Base-by-base conservation (phyloP, 1,284 basidiomycete genomes). In the Ustilago xerochloae region DNA sequence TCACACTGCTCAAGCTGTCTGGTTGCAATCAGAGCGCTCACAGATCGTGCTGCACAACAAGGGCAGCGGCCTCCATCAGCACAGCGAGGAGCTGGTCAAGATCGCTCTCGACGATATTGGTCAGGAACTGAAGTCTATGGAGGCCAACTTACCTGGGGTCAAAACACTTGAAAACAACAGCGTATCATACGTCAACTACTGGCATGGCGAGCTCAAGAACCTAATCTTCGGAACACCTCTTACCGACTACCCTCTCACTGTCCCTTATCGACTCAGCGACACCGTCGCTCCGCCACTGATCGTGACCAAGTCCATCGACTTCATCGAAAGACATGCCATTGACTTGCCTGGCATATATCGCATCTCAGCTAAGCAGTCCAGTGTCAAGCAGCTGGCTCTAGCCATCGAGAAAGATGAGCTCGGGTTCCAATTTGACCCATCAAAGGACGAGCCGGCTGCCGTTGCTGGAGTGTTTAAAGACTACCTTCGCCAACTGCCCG, bases 391-490 rank as follows among this genome's bases (percentile, higher is more conserved):
- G 90, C 86, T 97, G 67, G 91, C 93, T 79, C 92, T 93, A 77
- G 91, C 90, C 76, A 90, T 97, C 63, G 96, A 99, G 85, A 90
- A 90, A 75, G 91, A 97, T 82, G 97, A 98, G 85, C 86, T 87
- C n/a, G 86, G 87, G 4, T 98, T 98, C 85, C 86, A 88, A 57
- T 96, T 99, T 81, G 89, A 90, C 43, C 86, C 88, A 12, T 85
- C 88, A 6, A 89, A 89, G 46, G 93, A 97, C 79, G 97, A 99
- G 81, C 88, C 95, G 0, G 92, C 90, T 80, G 92, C 91, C 10
- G 91, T 97, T n/a, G 89, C 93, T 5, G 93, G 93, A 0, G 88
- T 99, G 48, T 86, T 99, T 60, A 98, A 99, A 91, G 87, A 92
- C 39, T 95, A 94, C 86, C 87, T 99, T 36, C 90, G 96, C 30